Base-by-base conservation (phyloP, 306 rosid genomes). In the Mimosa bimucronata region DNA sequence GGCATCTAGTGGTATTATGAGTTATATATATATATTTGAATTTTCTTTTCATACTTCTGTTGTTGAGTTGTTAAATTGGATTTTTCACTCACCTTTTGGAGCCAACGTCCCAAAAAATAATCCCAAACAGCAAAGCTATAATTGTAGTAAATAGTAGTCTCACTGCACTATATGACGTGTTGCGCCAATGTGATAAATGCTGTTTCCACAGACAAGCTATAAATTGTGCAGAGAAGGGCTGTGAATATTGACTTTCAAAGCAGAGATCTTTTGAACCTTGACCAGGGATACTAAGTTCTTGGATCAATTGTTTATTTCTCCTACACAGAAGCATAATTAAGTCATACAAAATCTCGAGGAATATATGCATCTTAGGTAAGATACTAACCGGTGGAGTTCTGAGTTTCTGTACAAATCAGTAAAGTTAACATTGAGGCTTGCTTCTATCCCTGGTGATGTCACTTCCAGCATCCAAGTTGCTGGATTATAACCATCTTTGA, bases 391-490 rank as follows among this genome's bases (percentile, higher is more conserved):
- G 60, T 77, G 29, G 55, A 83, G 83, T 77, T 86, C 87, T 12
- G 89, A 86, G 76, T 73, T 86, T 83, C 21, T 77, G 81, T 80
- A 86, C 14, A 83, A 76, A 44, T 84, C 81, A 23, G 92, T 74
- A 78, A 90, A 92, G 85, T 81, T 80, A 60, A 92, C 80, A 42
- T 90, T 89, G 64, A 91, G 94, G 75, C 70, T 71, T 77, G 90
- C 81, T 81, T 91, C 98, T 71, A 83, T 86, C 37, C 85, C 92
- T 50, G 87, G 80, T 79, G 98, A 94, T 83, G 94, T 90, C 73
- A 94, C 85, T 81, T 94, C 97, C 79, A 94, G 72, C 97, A 92
- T 92, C 98, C 98, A 94, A 44, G 97, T 92, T 78, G 98, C 97
- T 72, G 98, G 98, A 77, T 94, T 92, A 60, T 90, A 89, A 44